Evolutionary conservation across 192 early-diverging fungal genomes (phyloP), one percentile per base, ranked within the genome.

Genomic region (Coemansia sp.): DNA sequence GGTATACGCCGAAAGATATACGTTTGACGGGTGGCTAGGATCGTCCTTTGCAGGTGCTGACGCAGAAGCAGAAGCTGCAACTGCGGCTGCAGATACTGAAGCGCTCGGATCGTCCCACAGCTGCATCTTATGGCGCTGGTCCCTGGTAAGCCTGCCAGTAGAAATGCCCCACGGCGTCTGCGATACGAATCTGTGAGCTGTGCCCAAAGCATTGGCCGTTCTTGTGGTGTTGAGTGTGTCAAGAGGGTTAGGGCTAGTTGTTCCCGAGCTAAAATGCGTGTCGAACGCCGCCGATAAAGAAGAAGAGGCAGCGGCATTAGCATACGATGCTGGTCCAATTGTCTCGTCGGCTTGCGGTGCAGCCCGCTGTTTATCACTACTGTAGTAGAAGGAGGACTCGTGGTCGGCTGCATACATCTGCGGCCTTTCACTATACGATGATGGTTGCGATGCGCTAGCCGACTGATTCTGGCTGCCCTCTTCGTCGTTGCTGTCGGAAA

Each of bases 101-200:
- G 57, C 41, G n/a, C 49, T 56, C 4, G 79, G 75, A 58, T 73
- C 75, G 16, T 69, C 75, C 79, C 79, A 82, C 61, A 77, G 71
- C 52, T 68, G 71, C 34, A 56, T 66, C 59, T 62, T 73, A 24
- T 82, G 73, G 12, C 79, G 74, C 70, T 76, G 74, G 62, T 67
- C 75, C 35, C 75, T 67, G 2, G 79, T 82, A 16, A 82, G 75
- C 30, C 79, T 46, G 0, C 79, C 79, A 0, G 79, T 77, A 1
- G 79, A 70, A 12, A 68, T 39, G 18, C 79, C 79, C 79, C 79
- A 82, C 16, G 79, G 79, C 51, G 75, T 82, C 20, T 82, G 74
- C 33, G 79, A 77, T 8, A 76, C 79, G 64, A 82, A 82, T 5
- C 75, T 69, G n/a, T 77, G 79, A 16, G 75, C 16, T 24, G 79